Base-by-base conservation (phyloP, 1,284 basidiomycete genomes). In the Singerocomus inundabilis region DNA sequence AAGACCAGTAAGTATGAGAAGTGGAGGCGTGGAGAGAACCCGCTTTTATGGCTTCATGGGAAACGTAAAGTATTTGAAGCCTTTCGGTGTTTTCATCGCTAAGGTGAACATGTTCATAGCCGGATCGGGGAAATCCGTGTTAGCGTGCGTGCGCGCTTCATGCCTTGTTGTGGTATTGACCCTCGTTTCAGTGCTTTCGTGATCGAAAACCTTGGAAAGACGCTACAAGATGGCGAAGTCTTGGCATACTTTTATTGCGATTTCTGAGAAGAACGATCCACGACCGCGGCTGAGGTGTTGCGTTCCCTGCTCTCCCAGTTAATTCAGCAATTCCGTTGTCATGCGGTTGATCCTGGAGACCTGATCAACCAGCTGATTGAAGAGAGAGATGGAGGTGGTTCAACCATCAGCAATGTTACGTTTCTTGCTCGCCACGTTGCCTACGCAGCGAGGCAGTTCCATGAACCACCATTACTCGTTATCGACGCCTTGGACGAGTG, bases 401-500 rank as follows among this genome's bases (percentile, higher is more conserved):
- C 11, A 12, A 5, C 2, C n/a, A n/a, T n/a, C n/a, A n/a, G n/a
- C n/a, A 57, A 12, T 21, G 15, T 34, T 26, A 8, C 6, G 9
- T 12, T 16, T 1, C 26, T 57, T 26, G 13, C 45, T 31, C 30
- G 18, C 24, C 30, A 53, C 12, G 11, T 57, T 34, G 39, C 41
- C 16, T 36, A 28, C 6, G 42, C 29, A 1, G 37, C 38, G 4
- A 32, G 28, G n/a, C 21, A 30, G 7, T 30, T 47, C 18, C 1
- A 0, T 15, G 37, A 10, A 18, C 38, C 21, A 4, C 56, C 57
- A 0, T 15, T 53, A 8, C 2, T 61, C 1, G 30, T 58, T 3
- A 12, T 58, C 6, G 57, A 58, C 2, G 53, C 49, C 0, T 12
- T 57, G 15, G 56, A 57, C 12, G 55, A 57, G 18, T 57, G 56